Conservation (phyloP, 768 basidiomycete species). For the Leccinellum luteum region DNA sequence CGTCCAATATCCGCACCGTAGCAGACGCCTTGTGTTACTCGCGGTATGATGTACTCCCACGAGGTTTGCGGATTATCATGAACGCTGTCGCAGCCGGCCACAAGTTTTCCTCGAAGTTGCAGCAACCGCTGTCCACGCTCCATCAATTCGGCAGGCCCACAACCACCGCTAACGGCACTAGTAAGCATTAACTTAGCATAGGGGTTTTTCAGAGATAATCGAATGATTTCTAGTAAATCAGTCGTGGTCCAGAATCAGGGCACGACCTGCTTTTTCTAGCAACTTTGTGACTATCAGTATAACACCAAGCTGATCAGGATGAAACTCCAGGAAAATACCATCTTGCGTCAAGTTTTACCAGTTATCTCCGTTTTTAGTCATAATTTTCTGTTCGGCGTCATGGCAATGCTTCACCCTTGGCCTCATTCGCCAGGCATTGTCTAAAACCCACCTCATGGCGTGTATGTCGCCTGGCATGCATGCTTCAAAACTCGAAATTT, state of each 20-base stretch:
- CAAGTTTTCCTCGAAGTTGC: slow-evolving; percentile 24
- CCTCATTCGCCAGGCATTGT: slow-evolving; percentile 15
- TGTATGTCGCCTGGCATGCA: slow-evolving; percentile 25
- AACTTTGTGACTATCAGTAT: not conserved
- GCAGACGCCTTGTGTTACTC: slow-evolving; percentile 12
- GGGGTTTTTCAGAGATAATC: not conserved
- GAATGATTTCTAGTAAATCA: not conserved
- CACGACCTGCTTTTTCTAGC: not conserved
- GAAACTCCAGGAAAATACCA: not conserved
- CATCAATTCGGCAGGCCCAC: slow-evolving; percentile 4
- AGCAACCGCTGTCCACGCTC: slow-evolving; percentile 2
- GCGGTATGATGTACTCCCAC: slow-evolving; percentile 9
- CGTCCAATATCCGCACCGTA: slow-evolving; percentile 30
- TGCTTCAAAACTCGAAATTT: slow-evolving; percentile 15
- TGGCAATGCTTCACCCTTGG: slow-evolving; percentile 22
- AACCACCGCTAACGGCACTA: slow-evolving; percentile 4
- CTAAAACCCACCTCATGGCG: slow-evolving; percentile 19
- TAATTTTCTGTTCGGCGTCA: slow-evolving; percentile 5
- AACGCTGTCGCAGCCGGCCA: slow-evolving; percentile 19
- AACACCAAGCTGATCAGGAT: slow-evolving; percentile 3
- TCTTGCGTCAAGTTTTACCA: slow-evolving; percentile 6
- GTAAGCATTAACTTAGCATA: not conserved
- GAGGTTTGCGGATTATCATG: slow-evolving; percentile 16
- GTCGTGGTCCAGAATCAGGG: slow-evolving; percentile 8
- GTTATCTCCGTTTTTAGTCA: slow-evolving; percentile 8